Evolutionary conservation across 78 protist species (phyloP).

Genomic region (Chrysochromulina parva): DNA sequence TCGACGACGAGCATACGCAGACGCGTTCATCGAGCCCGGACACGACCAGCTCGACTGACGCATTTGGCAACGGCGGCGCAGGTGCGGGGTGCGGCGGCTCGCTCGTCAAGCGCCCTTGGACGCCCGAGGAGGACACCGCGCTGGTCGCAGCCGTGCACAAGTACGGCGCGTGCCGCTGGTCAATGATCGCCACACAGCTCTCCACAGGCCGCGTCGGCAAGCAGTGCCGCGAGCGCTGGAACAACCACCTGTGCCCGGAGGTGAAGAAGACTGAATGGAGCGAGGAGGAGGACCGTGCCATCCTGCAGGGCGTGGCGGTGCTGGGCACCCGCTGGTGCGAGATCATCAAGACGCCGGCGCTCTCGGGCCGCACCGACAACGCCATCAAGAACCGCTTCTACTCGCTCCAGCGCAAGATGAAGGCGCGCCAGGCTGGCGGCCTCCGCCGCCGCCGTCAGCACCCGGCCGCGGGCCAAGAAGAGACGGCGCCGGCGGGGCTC

Average conservation of each 20-base stretch:
- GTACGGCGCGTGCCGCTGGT: constrained; percentile 18
- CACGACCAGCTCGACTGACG: too few species aligned
- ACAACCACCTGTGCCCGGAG: constrained; percentile 15
- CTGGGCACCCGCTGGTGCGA: not conserved
- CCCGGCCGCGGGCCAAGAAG: too few species aligned
- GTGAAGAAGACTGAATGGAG: not conserved
- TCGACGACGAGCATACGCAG: too few species aligned
- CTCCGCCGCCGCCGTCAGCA: too few species aligned
- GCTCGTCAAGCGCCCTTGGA: not conserved
- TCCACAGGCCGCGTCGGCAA: not conserved
- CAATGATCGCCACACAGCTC: not conserved
- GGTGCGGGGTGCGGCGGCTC: too few species aligned
- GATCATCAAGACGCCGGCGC: not conserved
- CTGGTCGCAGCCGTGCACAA: not conserved
- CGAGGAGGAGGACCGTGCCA: not conserved
- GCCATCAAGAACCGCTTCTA: constrained; percentile 5
- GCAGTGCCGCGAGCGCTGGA: not conserved
- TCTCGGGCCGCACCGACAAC: not conserved
- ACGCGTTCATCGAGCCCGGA: too few species aligned
- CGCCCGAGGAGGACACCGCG: not conserved
- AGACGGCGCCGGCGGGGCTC: too few species aligned
- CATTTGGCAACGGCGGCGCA: too few species aligned
- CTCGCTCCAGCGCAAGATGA: not conserved
- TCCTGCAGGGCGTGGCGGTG: not conserved
- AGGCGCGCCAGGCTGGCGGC: not conserved